A percentile compares a stretch with the other conserved stretches of the same genome.
Conservation (phyloP, 169 alveolate species). For the Cystoisospora suis region DNA sequence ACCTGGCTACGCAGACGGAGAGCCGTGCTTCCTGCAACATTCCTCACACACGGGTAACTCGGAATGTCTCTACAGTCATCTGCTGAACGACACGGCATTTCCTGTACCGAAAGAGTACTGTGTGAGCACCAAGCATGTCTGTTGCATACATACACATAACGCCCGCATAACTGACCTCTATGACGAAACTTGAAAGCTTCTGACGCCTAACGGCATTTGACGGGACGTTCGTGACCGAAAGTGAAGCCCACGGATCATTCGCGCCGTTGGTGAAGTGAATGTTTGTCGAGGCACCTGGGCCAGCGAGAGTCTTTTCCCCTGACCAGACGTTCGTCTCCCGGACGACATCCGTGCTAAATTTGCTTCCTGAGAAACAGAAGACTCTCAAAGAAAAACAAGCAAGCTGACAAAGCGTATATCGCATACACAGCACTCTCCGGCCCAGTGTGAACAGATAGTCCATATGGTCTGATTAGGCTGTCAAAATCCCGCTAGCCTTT, state of each 20-base stretch:
- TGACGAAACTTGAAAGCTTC: slow-evolving; percentile 15
- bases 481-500: too few relatives aligned
- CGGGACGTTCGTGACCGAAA: slow-evolving; percentile 5
- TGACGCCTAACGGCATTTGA: neutral
- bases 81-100: too few relatives aligned
- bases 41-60: too few relatives aligned
- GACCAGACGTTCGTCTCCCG: slow-evolving; percentile 33
- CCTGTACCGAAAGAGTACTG: too few relatives aligned
- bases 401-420: neutral
- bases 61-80: too few relatives aligned
- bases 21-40: too few relatives aligned
- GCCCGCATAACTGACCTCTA: neutral
- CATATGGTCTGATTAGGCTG: too few relatives aligned
- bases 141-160: too few relatives aligned
- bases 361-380: neutral
- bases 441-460: too few relatives aligned
- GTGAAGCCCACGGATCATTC: slow-evolving; percentile 12
- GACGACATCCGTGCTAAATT: slow-evolving; percentile 2
- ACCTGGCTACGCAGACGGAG: too few relatives aligned
- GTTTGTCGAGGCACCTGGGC: slow-evolving; percentile 22
- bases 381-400: neutral
- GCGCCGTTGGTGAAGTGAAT: slow-evolving; percentile 47
- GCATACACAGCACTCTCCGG: neutral
- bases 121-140: too few relatives aligned
- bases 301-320: slow-evolving; percentile 9